Evolutionary conservation across 768 basidiomycete species (phyloP), one percentile per base, ranked within the genome.

Genomic region (Fibroporia radiculosa): DNA sequence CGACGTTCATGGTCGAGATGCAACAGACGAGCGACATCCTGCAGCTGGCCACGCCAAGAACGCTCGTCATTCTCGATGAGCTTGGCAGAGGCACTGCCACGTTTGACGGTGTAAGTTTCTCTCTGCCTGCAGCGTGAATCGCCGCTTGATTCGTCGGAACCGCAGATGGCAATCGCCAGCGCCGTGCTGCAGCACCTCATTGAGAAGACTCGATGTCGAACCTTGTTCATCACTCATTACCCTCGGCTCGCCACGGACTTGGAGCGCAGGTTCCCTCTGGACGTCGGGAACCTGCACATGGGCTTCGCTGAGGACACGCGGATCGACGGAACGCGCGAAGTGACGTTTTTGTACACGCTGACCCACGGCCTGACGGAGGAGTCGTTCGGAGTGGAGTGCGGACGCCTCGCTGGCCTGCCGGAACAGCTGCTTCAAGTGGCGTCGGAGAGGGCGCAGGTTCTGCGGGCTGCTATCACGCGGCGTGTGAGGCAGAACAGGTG

Each of bases 1-100:
- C 92, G 0, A 98, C 88, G 0, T 96, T 97, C 61, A 96, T 96
- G 93, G 89, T 97, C 3, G 95, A 99, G 63, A 83, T 98, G 73
- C 73, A 84, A 4, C 93, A 97, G 61, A 96, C 93, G 0, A 84
- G 82, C 54, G 89, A 96, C 55, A 93, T 97, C 45, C 64, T 98
- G 12, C 74, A 80, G 27, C 70, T 78, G 3, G 85, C 89, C 1
- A 86, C 90, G 0, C 62, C 71, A 3, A 73, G 73, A 24, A 91
- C 87, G 40, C 72, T 98, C 10, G 86, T 99, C 11, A 84, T 99
- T 31, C 70, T 97, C 3, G 95, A 99, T 56, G 85, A 88, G 57
- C 73, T 95, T 8, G 92, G 92, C 22, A 69, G 91, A 31, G 93
- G 95, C 13, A 98, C 93, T 0, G 84, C 86, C 0, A 95, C 95